Conservation (phyloP, 176 grass and related monocot genomes). For the Olyra latifolia region DNA sequence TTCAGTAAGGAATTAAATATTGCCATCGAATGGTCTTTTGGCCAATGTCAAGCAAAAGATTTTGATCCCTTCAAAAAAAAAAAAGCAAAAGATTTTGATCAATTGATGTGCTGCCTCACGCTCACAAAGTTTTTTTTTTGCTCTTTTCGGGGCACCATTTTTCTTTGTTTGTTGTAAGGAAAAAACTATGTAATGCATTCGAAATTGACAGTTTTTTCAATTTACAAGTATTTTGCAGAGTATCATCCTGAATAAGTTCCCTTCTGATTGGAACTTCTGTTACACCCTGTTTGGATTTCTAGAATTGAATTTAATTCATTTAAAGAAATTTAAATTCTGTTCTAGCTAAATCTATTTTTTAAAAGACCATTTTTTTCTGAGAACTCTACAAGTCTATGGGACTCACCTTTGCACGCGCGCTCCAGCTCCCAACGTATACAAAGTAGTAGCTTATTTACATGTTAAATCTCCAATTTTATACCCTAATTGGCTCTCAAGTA, state of each 20-base stretch:
- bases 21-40: slow-evolving; percentile 30
- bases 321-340: too few relatives aligned
- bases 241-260: neutral
- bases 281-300: too few relatives aligned
- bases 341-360: too few relatives aligned
- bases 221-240: neutral
- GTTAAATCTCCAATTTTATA: too few relatives aligned
- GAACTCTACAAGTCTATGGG: too few relatives aligned
- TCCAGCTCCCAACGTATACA: too few relatives aligned
- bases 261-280: neutral
- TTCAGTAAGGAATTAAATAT: slow-evolving; percentile 51
- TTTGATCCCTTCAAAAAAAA: too few relatives aligned
- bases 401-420: too few relatives aligned
- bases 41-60: slow-evolving; percentile 4
- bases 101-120: neutral
- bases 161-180: neutral
- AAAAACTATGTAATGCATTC: neutral
- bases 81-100: neutral
- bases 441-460: too few relatives aligned
- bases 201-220: neutral
- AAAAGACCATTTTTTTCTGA: too few relatives aligned
- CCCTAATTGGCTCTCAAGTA: too few relatives aligned
- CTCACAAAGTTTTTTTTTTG: neutral
- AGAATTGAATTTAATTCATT: too few relatives aligned
- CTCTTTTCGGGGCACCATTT: neutral